Evolutionary conservation across 805 yeast genomes (phyloP).

Genomic region (Candida adriatica): DNA sequence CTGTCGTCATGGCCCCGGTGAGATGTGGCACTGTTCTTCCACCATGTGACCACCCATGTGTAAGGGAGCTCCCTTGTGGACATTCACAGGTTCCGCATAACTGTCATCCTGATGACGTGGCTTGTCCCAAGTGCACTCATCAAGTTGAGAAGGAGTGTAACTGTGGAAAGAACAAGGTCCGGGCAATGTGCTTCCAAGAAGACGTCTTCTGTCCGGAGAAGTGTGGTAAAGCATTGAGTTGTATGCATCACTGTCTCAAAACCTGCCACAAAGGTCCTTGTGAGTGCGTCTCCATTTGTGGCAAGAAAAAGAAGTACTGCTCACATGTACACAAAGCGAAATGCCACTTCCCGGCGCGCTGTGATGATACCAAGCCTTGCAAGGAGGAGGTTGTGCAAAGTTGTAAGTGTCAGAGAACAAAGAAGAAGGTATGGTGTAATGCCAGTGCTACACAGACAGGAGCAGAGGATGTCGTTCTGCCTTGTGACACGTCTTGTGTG

Average conservation of each 20-base stretch:
- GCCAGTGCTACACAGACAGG: slow-evolving; percentile 31
- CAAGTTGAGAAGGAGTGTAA: slow-evolving; percentile 50
- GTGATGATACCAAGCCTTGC: slow-evolving; percentile 50
- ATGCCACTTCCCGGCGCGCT: slow-evolving; percentile 57
- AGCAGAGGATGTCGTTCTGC: slow-evolving; percentile 33
- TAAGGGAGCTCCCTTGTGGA: slow-evolving; percentile 53
- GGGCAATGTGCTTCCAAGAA: slow-evolving; percentile 63
- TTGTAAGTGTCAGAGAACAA: slow-evolving; percentile 62
- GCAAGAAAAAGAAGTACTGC: slow-evolving; percentile 44
- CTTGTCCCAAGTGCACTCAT: slow-evolving; percentile 75
- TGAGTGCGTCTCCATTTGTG: slow-evolving; percentile 58
- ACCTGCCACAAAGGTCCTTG: slow-evolving; percentile 61
- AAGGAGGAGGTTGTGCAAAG: slow-evolving; percentile 38
- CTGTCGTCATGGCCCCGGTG: slow-evolving; percentile 74
- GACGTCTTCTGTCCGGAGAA: slow-evolving; percentile 61
- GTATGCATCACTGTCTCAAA: slow-evolving; percentile 45
- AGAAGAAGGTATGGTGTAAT: slow-evolving; percentile 47
- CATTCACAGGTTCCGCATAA: slow-evolving; percentile 62
- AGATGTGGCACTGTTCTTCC: slow-evolving; percentile 72
- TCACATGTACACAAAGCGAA: slow-evolving; percentile 57
- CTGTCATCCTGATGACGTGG: slow-evolving; percentile 61
- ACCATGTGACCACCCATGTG: slow-evolving; percentile 60
- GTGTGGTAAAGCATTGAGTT: slow-evolving; percentile 47
- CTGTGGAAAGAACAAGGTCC: slow-evolving; percentile 51
- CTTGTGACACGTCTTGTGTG: slow-evolving; percentile 70